Evolutionary conservation across 2,329 filamentous ascomycete genomes (phyloP).

Genomic region (Tolypocladium guangdongense): DNA sequence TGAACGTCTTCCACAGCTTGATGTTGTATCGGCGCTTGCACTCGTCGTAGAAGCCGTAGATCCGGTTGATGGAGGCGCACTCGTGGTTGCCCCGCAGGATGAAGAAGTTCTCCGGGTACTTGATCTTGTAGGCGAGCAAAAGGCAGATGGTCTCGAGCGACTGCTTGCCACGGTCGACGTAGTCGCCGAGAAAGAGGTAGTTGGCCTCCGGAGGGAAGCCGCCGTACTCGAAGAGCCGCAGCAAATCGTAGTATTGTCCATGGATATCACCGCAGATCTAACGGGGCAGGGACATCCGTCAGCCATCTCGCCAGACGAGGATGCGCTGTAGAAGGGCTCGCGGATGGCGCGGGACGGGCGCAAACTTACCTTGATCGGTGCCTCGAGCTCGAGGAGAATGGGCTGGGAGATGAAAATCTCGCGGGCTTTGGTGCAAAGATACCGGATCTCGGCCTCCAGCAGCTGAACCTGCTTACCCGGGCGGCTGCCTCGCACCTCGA

Average conservation of each 20-base stretch:
- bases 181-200: conserved; percentile 98
- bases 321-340: not conserved
- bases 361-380: conserved; percentile 84
- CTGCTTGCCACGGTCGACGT: conserved; percentile 98
- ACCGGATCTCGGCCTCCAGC: conserved; percentile 91
- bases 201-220: conserved; percentile 98
- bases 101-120: conserved; percentile 99
- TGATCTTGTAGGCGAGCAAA: conserved; percentile 97
- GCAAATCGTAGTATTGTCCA: conserved; percentile 96
- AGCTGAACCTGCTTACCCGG: conserved; percentile 98
- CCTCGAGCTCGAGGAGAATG: conserved; percentile 92
- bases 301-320: conserved; percentile 1
- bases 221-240: conserved; percentile 95
- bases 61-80: conserved; percentile 96
- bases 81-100: conserved; percentile 97
- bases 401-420: conserved; percentile 99
- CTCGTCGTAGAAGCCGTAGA: conserved; percentile 99
- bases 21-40: conserved; percentile 99
- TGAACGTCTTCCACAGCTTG: conserved; percentile 99
- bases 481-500: conserved; percentile 95
- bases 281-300: conserved; percentile 1
- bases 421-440: conserved; percentile 93
- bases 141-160: conserved; percentile 97
- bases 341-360: not conserved
- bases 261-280: conserved; percentile 99